Conservation (phyloP, 257 asterid species). For the Vinca minor region DNA sequence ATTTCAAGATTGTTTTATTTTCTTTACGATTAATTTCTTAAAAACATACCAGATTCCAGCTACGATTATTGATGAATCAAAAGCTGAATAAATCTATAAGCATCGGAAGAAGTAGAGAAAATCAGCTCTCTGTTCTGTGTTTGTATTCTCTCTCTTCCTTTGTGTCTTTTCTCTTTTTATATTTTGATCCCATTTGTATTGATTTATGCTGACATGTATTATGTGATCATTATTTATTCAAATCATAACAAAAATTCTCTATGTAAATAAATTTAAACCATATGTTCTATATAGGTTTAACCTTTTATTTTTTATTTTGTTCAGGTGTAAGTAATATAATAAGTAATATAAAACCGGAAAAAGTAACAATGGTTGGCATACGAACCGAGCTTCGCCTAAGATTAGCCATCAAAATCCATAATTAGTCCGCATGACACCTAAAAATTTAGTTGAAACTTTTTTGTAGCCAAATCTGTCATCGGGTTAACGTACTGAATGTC, state of each 20-base stretch:
- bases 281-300: no score
- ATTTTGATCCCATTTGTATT: background rate
- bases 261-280: no score
- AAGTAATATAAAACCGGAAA: background rate
- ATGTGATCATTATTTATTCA: no score
- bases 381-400: slow-evolving; percentile 4
- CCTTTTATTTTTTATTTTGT: no score
- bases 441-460: no score
- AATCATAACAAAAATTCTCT: no score
- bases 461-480: no score
- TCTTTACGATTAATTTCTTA: slow-evolving; percentile 15
- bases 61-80: slow-evolving; percentile 41
- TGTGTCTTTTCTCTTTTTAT: slow-evolving; percentile 9
- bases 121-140: slow-evolving; percentile 24
- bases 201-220: no score
- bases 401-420: no score
- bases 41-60: slow-evolving; percentile 65
- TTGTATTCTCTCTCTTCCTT: slow-evolving; percentile 23
- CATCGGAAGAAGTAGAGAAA: slow-evolving; percentile 46
- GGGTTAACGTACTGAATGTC: no score
- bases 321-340: no score
- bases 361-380: slow-evolving; percentile 6
- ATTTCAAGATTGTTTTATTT: background rate
- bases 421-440: no score
- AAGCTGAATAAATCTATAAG: slow-evolving; percentile 41